Evolutionary conservation across 192 early-diverging fungal species (phyloP), one percentile per base, ranked within the genome.

Genomic region (Coemansia javaensis): DNA sequence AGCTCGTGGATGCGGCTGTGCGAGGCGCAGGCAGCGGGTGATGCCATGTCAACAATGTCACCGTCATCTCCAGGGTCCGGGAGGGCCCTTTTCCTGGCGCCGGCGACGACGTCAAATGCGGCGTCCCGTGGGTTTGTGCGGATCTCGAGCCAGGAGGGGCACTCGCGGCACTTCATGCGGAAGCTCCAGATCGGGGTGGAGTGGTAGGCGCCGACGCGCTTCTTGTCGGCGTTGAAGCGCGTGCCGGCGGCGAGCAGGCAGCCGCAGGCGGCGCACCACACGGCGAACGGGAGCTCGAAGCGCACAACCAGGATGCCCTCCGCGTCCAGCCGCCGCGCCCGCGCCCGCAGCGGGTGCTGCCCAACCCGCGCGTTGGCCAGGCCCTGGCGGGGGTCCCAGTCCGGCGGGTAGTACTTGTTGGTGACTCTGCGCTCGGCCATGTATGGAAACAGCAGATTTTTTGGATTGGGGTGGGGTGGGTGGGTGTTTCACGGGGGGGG

Each of bases 191-290:
- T 93, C 2, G 91, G 81, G 12, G 90, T 93, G 16, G 82, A 79
- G 57, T 83, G 85, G 57, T 95, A 97, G 23, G 79, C 90, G 11
- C 90, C 93, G 22, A 90, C 73, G 50, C 89, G 88, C 60, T 90
- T 91, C 75, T 97, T 97, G 59, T 97, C 89, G 4, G 94, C 92
- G 78, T 97, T 97, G 56, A 89, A 95, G 30, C 94, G 80, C 15
- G 90, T 83, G n/a, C 93, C 88, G 82, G 47, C 90, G 33, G 86
- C 91, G 47, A 95, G 80, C 63, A 91, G 83, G 1, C 85, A 84
- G 44, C 81, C 78, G 67, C 94, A 97, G 13, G 85, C 85, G 34
- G 68, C 54, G 66, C 94, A 95, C 90, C 89, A 95, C 13, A 96
- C 88, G 51, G 82, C 86, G 62, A 81, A 96, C 5, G 93, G 93